phyloP scores from a whole-genome alignment of 768 basidiomycete genomes.

The Mycena sanguinolenta region DNA sequence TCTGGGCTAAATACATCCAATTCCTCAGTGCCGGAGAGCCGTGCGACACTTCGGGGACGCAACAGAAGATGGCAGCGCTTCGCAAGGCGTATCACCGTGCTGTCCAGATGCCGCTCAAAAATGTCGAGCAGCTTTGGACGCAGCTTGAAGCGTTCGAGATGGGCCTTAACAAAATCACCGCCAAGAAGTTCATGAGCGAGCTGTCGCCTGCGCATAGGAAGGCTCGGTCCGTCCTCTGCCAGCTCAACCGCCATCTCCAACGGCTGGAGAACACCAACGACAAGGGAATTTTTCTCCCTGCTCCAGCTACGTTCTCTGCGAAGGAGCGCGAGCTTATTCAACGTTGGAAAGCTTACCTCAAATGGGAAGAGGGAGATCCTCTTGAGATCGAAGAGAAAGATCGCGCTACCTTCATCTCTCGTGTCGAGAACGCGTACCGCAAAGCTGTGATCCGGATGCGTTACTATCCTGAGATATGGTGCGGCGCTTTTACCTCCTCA shows the following conservation, averaged over 20 bases:
- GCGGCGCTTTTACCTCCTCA: slow-evolving; percentile 35
- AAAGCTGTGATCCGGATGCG: slow-evolving; percentile 94
- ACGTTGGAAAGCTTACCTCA: slow-evolving; percentile 92
- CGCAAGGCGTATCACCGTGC: slow-evolving; percentile 94
- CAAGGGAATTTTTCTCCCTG: slow-evolving; percentile 74
- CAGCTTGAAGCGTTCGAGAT: slow-evolving; percentile 95
- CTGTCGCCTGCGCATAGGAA: slow-evolving; percentile 96
- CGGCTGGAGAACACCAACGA: slow-evolving; percentile 60
- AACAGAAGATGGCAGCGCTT: slow-evolving; percentile 94
- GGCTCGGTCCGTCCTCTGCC: slow-evolving; percentile 88
- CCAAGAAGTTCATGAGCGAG: slow-evolving; percentile 96
- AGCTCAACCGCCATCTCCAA: slow-evolving; percentile 78
- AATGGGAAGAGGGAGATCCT: slow-evolving; percentile 96
- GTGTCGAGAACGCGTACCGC: slow-evolving; percentile 87
- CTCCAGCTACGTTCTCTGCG: slow-evolving; percentile 78
- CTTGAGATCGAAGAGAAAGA: slow-evolving; percentile 93
- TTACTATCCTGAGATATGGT: slow-evolving; percentile 97
- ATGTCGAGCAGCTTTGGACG: slow-evolving; percentile 93
- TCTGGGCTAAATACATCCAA: slow-evolving; percentile 95
- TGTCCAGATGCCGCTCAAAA: slow-evolving; percentile 94
- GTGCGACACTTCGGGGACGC: slow-evolving; percentile 94
- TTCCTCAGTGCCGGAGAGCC: slow-evolving; percentile 87
- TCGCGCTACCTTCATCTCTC: slow-evolving; percentile 68
- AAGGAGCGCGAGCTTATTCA: slow-evolving; percentile 81
- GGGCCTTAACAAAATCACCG: slow-evolving; percentile 89